These are phyloP conservation scores for Cladosporium sp. DNA, from an alignment of 2,329 filamentous ascomycete species.

Conservation along the genomic window DNA sequence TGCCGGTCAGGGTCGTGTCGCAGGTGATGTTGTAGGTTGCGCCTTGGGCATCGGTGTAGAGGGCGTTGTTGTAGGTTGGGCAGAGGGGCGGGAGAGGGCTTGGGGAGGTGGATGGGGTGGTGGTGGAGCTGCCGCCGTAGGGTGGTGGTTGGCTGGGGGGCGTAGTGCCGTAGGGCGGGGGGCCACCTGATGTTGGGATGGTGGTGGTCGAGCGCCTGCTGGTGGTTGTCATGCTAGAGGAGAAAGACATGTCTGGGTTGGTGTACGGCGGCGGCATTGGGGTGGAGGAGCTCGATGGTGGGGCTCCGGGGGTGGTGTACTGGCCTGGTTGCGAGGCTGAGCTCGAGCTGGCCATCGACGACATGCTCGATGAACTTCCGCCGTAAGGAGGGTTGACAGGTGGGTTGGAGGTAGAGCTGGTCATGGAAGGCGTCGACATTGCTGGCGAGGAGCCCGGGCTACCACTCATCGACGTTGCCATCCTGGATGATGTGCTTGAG, in stretches of 20 bases:
- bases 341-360: background rate
- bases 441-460: constrained; percentile 4
- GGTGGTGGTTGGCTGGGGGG: background rate
- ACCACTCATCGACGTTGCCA: background rate
- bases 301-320: background rate
- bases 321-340: background rate
- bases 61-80: constrained; percentile 14
- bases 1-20: constrained; percentile 12
- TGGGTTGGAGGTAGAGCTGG: background rate
- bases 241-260: background rate
- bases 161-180: background rate
- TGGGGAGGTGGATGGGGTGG: background rate
- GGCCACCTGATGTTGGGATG: background rate
- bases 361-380: background rate
- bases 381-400: background rate
- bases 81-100: constrained; percentile 3
- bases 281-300: constrained; percentile 1
- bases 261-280: background rate
- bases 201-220: no score
- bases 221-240: background rate
- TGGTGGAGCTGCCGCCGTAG: constrained; percentile 1
- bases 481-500: constrained; percentile 1
- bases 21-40: constrained; percentile 14
- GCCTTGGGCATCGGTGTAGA: constrained; percentile 14
- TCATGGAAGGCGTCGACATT: background rate